A percentile compares a stretch with the other conserved stretches of the same genome.
Evolutionary conservation across 805 yeast genomes (phyloP).

Genomic region (Kodamaea restingae): DNA sequence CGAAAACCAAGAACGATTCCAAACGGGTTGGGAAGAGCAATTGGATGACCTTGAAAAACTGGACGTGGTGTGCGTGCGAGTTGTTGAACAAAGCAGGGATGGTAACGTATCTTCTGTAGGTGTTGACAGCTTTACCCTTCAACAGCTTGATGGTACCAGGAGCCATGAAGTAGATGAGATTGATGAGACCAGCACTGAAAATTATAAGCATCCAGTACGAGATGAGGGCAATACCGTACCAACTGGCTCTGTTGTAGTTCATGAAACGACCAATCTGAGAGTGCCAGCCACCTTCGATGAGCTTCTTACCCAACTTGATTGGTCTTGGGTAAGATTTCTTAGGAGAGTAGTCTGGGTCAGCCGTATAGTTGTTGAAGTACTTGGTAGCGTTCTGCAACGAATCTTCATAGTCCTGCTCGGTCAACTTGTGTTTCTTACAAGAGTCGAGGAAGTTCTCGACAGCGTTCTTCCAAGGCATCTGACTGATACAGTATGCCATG

Average conservation of each 20-base stretch:
- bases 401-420: conserved; percentile 28
- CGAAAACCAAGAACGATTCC: conserved; percentile 42
- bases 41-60: conserved; percentile 13
- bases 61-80: conserved; percentile 19
- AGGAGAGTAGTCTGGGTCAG: conserved; percentile 26
- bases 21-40: conserved; percentile 49
- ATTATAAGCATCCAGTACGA: conserved; percentile 29
- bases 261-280: conserved; percentile 26
- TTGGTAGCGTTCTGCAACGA: conserved; percentile 41
- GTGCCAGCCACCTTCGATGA: conserved; percentile 24
- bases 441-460: conserved; percentile 15
- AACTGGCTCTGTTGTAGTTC: conserved; percentile 38
- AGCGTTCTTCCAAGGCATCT: conserved; percentile 21
- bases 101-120: conserved; percentile 25
- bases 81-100: conserved; percentile 33
- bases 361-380: conserved; percentile 29
- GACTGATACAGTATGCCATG: conserved; percentile 31
- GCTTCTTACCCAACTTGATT: conserved; percentile 21
- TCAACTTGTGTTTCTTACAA: conserved; percentile 20
- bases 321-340: conserved; percentile 33
- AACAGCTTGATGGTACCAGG: conserved; percentile 28
- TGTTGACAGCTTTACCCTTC: conserved; percentile 12
- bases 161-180: conserved; percentile 18
- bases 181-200: conserved; percentile 32
- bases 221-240: conserved; percentile 29